Percentiles rank a stretch among this genome's conserved stretches.
Conservation (phyloP, 345 rosid genomes). For the Clausena lansium region DNA sequence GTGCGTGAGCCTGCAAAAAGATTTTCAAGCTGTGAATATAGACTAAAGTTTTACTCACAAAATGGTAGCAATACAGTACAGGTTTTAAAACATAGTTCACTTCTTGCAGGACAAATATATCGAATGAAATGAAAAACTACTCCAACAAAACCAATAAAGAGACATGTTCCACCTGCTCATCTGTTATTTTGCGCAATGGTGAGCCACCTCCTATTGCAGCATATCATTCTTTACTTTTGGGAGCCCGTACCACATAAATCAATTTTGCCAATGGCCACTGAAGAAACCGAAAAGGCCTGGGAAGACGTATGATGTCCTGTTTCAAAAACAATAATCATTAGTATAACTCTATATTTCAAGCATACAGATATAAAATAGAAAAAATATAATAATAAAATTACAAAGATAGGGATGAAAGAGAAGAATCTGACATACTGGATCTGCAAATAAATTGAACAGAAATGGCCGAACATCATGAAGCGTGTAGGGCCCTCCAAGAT, state of each 20-base stretch:
- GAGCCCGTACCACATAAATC: constrained; percentile 81
- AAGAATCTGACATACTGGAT: constrained; percentile 54
- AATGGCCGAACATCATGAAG: constrained; percentile 86
- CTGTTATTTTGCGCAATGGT: constrained; percentile 79
- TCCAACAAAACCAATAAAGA: not conserved
- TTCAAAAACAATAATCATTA: not conserved
- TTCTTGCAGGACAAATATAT: not conserved
- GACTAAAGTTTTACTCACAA: not conserved
- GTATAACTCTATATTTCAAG: not conserved
- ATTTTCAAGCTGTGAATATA: not conserved
- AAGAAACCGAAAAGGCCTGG: constrained; percentile 79
- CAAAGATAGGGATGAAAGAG: not conserved
- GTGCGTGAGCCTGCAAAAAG: constrained; percentile 62
- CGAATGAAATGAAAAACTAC: not conserved
- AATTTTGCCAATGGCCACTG: constrained; percentile 75
- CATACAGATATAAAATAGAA: not conserved
- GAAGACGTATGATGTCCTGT: constrained; percentile 90
- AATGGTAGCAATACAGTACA: not conserved
- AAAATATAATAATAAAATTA: not conserved
- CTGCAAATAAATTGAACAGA: constrained; percentile 88
- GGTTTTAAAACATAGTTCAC: not conserved
- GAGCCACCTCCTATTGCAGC: constrained; percentile 98
- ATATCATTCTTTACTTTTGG: constrained; percentile 93
- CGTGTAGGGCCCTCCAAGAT: constrained; percentile 86
- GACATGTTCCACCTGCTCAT: constrained; percentile 56